Evolutionary conservation across 2,329 filamentous ascomycete genomes (phyloP), one percentile per base, ranked within the genome.

Genomic region (Colletotrichum chrysophilum): DNA sequence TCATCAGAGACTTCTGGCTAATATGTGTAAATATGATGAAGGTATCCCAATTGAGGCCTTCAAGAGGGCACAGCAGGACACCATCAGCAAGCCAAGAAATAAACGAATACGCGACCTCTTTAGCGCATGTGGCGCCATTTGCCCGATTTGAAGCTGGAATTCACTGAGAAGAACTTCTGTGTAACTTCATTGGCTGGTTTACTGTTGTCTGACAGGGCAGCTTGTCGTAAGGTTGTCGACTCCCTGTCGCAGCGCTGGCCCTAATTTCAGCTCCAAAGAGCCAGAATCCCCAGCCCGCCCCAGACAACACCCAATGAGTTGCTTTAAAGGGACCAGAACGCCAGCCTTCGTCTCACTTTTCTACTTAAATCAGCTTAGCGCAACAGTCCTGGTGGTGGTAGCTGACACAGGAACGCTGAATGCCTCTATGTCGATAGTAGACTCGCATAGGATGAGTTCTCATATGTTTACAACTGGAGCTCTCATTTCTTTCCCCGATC

Each of bases 1-100:
- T 4, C 5, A 21, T 48, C 4, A 12, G 2, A 48, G 0, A 0
- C 43, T 21, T 48, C 10, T 4, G n/a, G 10, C 5, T 7, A 21
- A 7, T 21, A n/a, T 21, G 6, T 7, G 12, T 52, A 4, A 2
- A 52, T 0, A 21, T 7, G 10, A 52, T 52, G 13, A 0, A 21
- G 6, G n/a, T 2, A 13, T 13, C 10, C 10, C 43, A 21, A 52
- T 52, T 21, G 43, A 21, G 43, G 43, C n/a, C 5, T 4, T 21
- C 43, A 52, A 52, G n/a, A 21, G 10, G 43, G 43, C 43, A 52
- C 43, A 21, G 43, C 43, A 52, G n/a, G n/a, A 21, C 43, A 52
- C 43, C 43, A 52, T 52, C n/a, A 52, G 18, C 43, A 4, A 52
- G 43, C 43, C 43, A 52, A 52, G 10, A 21, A 52, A 2, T 52